These are phyloP conservation scores for Aspergillus jensenii DNA, from an alignment of 2,329 filamentous ascomycete species.

Conservation along the genomic window DNA sequence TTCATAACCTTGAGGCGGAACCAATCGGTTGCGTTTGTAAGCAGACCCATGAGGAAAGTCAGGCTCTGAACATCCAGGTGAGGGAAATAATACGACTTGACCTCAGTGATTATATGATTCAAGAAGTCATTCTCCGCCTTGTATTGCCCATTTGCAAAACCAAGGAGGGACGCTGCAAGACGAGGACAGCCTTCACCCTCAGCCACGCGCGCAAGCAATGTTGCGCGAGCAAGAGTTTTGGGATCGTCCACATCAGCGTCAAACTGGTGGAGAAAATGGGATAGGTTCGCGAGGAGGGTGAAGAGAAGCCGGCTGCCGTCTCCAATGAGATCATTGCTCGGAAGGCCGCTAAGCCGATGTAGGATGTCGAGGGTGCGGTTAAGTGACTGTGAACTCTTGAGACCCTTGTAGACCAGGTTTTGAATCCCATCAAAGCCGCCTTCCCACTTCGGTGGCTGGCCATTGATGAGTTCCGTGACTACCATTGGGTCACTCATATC, in stretches of 20 bases:
- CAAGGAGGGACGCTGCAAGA: slow-evolving; percentile 68
- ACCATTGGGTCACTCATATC: slow-evolving; percentile 72
- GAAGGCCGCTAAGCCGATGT: slow-evolving; percentile 74
- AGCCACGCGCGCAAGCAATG: slow-evolving; percentile 69
- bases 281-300: slow-evolving; percentile 86
- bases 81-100: slow-evolving; percentile 78
- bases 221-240: slow-evolving; percentile 62
- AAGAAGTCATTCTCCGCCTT: slow-evolving; percentile 74
- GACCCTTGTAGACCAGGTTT: slow-evolving; percentile 82
- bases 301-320: slow-evolving; percentile 81
- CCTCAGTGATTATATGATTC: slow-evolving; percentile 67
- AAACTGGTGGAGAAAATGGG: slow-evolving; percentile 76
- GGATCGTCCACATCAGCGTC: slow-evolving; percentile 62
- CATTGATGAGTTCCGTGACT: slow-evolving; percentile 70
- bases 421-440: slow-evolving; percentile 84
- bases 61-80: slow-evolving; percentile 79
- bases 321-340: slow-evolving; percentile 77
- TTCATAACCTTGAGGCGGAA: slow-evolving; percentile 93
- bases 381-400: slow-evolving; percentile 81
- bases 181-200: slow-evolving; percentile 68
- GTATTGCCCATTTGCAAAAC: slow-evolving; percentile 68
- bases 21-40: slow-evolving; percentile 87
- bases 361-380: slow-evolving; percentile 75
- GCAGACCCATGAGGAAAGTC: slow-evolving; percentile 83
- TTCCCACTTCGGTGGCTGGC: slow-evolving; percentile 83